Conservation (phyloP, 148 eudicot genomes). For the Talinum fruticosum region DNA sequence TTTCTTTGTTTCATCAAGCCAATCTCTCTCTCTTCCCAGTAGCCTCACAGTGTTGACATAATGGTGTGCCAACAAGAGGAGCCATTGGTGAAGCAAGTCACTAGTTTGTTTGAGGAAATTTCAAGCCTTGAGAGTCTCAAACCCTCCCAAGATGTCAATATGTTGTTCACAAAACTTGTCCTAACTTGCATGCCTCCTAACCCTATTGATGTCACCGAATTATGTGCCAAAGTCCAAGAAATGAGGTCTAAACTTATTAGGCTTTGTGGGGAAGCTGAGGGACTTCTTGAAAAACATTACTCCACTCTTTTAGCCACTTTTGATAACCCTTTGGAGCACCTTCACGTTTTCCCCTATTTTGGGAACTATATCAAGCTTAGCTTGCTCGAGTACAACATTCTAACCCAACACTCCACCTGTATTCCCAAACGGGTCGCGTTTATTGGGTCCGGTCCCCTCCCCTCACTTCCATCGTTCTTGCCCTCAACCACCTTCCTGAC, state of each 20-base stretch:
- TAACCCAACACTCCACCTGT: conserved; percentile 31
- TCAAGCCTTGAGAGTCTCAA: conserved; percentile 34
- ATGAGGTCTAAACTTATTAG: conserved; percentile 65
- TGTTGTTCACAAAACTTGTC: conserved; percentile 53
- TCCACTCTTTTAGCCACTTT: conserved; percentile 52
- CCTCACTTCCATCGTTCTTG: conserved; percentile 75
- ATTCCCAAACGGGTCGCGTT: conserved; percentile 59
- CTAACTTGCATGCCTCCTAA: conserved; percentile 66
- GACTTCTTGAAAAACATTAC: conserved; percentile 68
- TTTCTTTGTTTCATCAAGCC: neutral
- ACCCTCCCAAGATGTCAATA: conserved; percentile 44
- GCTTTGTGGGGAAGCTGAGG: conserved; percentile 83
- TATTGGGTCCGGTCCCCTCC: conserved; percentile 89
- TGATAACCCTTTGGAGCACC: conserved; percentile 61
- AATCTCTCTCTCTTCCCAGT: neutral
- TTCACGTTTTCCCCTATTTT: conserved; percentile 69
- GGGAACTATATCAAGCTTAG: conserved; percentile 74
- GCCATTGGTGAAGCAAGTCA: conserved; percentile 37
- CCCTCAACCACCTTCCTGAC: conserved; percentile 53
- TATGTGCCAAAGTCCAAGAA: conserved; percentile 47
- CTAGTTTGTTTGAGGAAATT: conserved; percentile 34
- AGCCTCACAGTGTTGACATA: conserved; percentile 37
- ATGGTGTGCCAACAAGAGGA: conserved; percentile 42
- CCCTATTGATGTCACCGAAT: conserved; percentile 62
- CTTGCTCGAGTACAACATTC: conserved; percentile 55